Percentiles rank a stretch among this genome's conserved stretches.
These are phyloP conservation scores for Kazachstania kunashirensis DNA, from an alignment of 805 yeast species.

Conservation along the genomic window DNA sequence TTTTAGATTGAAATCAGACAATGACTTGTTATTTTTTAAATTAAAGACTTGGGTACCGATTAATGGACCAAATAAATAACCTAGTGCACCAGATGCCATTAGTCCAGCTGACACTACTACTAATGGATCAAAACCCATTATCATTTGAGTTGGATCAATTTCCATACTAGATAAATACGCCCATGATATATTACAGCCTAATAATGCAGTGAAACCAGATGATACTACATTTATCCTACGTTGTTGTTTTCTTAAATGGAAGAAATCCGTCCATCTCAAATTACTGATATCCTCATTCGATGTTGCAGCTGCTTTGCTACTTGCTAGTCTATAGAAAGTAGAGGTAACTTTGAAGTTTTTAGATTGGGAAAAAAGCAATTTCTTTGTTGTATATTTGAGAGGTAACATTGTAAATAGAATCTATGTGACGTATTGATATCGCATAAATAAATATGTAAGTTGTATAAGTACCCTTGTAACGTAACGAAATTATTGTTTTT, in stretches of 20 bases:
- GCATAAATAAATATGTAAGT: no score
- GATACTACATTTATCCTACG: slow-evolving; percentile 59
- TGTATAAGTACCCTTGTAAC: no score
- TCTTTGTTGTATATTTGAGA: background rate
- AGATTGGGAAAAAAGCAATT: background rate
- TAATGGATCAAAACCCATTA: slow-evolving; percentile 85
- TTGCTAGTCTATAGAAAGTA: slow-evolving; percentile 1
- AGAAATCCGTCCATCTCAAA: slow-evolving; percentile 73
- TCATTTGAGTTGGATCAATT: slow-evolving; percentile 76
- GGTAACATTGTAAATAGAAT: no score
- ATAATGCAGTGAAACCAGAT: slow-evolving; percentile 56
- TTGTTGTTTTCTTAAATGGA: slow-evolving; percentile 64
- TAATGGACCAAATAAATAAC: slow-evolving; percentile 75
- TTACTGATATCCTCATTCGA: background rate
- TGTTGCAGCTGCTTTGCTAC: background rate
- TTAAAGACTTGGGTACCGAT: slow-evolving; percentile 66
- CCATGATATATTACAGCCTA: slow-evolving; percentile 63
- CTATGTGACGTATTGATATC: no score
- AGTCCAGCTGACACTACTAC: slow-evolving; percentile 70
- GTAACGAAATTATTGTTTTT: no score
- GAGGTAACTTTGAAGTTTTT: background rate
- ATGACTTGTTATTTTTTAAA: slow-evolving; percentile 37
- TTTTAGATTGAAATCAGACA: slow-evolving; percentile 45
- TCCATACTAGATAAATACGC: slow-evolving; percentile 69
- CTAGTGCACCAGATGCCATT: slow-evolving; percentile 60